A percentile compares a stretch with the other conserved stretches of the same genome.
phyloP scores from a whole-genome alignment of 345 rosid species.

The Carallia pectinifolia region DNA sequence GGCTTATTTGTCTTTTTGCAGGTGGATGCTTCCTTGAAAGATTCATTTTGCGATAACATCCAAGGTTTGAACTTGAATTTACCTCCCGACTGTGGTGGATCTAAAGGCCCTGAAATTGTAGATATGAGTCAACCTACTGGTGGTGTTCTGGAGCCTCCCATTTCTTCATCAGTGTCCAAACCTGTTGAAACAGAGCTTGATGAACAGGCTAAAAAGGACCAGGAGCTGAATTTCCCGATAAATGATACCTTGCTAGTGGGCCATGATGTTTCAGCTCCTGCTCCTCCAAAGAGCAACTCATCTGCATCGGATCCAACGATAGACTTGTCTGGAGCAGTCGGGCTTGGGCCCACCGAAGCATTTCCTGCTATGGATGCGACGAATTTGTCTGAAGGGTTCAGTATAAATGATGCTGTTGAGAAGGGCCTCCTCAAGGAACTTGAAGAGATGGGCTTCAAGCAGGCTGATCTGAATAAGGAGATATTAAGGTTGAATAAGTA shows the following conservation, averaged over 20 bases:
- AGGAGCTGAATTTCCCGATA: slow-evolving; percentile 36
- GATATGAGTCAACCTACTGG: slow-evolving; percentile 40
- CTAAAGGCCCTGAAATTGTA: slow-evolving; percentile 24
- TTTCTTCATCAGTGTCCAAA: slow-evolving; percentile 5
- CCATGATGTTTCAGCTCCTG: slow-evolving; percentile 27
- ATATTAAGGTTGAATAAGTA: slow-evolving; percentile 67
- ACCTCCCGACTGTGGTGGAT: slow-evolving; percentile 40
- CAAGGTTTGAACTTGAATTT: slow-evolving; percentile 66
- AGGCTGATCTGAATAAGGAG: slow-evolving; percentile 83
- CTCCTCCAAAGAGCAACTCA: slow-evolving; percentile 16
- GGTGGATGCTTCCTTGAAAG: slow-evolving; percentile 61
- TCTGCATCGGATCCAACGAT: slow-evolving; percentile 41
- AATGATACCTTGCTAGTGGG: slow-evolving; percentile 40
- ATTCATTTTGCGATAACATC: slow-evolving; percentile 21
- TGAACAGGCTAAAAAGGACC: slow-evolving; percentile 38
- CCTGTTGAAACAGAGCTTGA: slow-evolving; percentile 23
- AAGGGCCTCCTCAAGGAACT: slow-evolving; percentile 68
- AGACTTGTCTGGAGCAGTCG: slow-evolving; percentile 40
- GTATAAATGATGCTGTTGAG: slow-evolving; percentile 40
- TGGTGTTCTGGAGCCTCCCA: slow-evolving; percentile 23
- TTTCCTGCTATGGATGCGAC: slow-evolving; percentile 8
- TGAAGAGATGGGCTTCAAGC: slow-evolving; percentile 92
- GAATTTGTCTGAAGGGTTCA: slow-evolving; percentile 8
- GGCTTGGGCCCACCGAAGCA: slow-evolving; percentile 16
- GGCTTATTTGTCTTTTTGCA: slow-evolving; percentile 20